Evolutionary conservation across 2,329 filamentous ascomycete genomes (phyloP).

Genomic region (Trichoderma asperellum): DNA sequence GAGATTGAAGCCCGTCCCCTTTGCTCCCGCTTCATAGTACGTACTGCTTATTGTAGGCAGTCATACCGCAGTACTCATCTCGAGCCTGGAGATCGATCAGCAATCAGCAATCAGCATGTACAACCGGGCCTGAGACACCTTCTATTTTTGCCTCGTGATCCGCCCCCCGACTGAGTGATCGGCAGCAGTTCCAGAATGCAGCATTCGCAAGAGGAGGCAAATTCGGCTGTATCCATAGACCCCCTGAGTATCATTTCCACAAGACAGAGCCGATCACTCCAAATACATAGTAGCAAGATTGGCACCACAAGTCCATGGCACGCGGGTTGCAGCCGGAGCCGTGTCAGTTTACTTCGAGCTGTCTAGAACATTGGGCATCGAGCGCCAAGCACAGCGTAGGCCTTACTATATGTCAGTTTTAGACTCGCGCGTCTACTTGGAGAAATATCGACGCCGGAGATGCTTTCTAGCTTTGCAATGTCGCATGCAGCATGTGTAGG

Average conservation of each 20-base stretch:
- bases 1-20: neutral
- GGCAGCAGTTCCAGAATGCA: constrained; percentile 3
- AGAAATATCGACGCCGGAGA: neutral
- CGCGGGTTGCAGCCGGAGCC: neutral
- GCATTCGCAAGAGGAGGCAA: neutral
- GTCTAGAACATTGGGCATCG: constrained; percentile 16
- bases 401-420: neutral
- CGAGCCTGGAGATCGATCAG: constrained; percentile 1
- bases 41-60: too few relatives aligned
- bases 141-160: constrained; percentile 23
- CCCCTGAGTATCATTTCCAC: constrained; percentile 28
- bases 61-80: neutral
- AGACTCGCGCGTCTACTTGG: neutral
- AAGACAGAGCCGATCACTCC: constrained; percentile 19
- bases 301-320: neutral
- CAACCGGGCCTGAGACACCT: constrained; percentile 10
- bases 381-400: neutral
- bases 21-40: neutral
- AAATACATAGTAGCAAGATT: constrained; percentile 11
- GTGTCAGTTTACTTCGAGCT: neutral
- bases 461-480: constrained; percentile 1
- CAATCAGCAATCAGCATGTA: neutral
- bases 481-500: constrained; percentile 22
- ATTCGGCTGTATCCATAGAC: neutral
- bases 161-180: constrained; percentile 5